Evolutionary conservation across 805 yeast genomes (phyloP), one percentile per base, ranked within the genome.

Genomic region (Spathaspora sp.): DNA sequence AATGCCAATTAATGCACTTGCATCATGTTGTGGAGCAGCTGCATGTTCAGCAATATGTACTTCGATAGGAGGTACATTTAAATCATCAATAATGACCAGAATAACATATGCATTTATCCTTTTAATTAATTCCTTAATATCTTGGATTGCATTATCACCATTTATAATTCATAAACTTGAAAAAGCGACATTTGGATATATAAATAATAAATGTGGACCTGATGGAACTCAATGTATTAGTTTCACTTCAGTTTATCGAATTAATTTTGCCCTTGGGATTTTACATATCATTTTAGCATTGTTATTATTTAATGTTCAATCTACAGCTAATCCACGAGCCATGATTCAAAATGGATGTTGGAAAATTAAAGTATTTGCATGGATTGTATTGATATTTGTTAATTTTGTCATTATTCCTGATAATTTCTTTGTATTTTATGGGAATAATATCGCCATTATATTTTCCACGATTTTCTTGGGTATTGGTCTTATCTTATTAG

Each of bases 91-190:
- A 23, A 85, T 92, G 55, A 93, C 99, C 5, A 80, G 99, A 63
- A 73, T 93, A 28, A 80, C 89, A 45, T 94, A 94, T 69, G 99
- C 98, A 7, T 56, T 85, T 35, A 71, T 92, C 43, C 81, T 94
- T 53, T 71, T 90, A 28, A 53, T 88, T 23, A 93, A 92, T 72
- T 87, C 96, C 19, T 73, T 90, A 28, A 55, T 94, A 14, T 89
- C 97, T 10, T 94, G 99, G 99, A 71, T 90, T n/a, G 89, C 88
- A 71, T 79, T 94, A 50, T 83, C 96, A 16, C 90, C 90, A 55
- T 86, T 87, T 67, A 83, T 93, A 4, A 78, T 86, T 17, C 76
- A 82, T 52, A 81, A 87, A 69, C 82, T 94, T 8, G 94, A 87
- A 54, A 79, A 78, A 52, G 75, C 90, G 7, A 78, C 89, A 0